These are phyloP conservation scores for Podosphaera fusca DNA, from an alignment of 2,329 filamentous ascomycete species.

Conservation along the genomic window DNA sequence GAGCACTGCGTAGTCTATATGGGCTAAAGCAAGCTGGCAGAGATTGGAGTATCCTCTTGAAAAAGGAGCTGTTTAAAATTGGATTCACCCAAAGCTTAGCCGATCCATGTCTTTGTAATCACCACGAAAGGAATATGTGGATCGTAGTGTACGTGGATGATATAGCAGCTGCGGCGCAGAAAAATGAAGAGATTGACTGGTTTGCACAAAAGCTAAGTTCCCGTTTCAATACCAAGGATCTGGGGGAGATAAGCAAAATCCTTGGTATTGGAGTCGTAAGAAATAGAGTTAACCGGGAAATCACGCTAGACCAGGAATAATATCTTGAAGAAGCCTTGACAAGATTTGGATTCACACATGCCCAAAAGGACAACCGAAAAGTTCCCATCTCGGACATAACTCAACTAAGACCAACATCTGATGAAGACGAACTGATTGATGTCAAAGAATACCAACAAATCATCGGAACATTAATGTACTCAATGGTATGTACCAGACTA, in stretches of 20 bases:
- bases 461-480: not conserved
- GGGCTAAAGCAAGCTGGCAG: too few species aligned
- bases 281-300: not conserved
- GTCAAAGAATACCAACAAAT: not conserved
- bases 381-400: not conserved
- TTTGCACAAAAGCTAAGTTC: not conserved
- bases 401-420: not conserved
- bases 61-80: not conserved
- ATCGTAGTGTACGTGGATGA: not conserved
- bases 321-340: not conserved
- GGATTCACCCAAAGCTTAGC: not conserved
- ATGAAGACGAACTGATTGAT: not conserved
- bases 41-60: too few species aligned
- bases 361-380: not conserved
- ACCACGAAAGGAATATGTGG: not conserved
- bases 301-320: not conserved
- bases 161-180: not conserved
- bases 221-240: not conserved
- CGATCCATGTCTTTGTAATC: not conserved
- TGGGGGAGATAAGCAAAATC: constrained; percentile 1
- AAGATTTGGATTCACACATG: not conserved
- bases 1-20: too few species aligned
- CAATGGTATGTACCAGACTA: not conserved
- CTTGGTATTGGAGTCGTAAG: not conserved
- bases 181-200: not conserved